Evolutionary conservation across 768 basidiomycete genomes (phyloP).

Genomic region (Phanerochaete sordida): DNA sequence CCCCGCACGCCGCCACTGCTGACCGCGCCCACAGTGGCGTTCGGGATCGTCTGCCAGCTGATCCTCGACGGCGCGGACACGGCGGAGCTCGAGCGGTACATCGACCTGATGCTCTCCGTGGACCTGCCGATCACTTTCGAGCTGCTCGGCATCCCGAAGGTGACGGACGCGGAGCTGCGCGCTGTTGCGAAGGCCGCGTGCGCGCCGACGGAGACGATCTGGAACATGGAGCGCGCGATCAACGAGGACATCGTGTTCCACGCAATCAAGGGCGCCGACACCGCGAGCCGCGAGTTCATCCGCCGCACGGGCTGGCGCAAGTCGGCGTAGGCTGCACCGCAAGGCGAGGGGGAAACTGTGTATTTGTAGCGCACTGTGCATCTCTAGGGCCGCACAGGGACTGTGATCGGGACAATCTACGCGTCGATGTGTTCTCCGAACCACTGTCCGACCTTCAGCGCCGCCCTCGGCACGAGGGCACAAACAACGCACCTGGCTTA

Average conservation of each 20-base stretch:
- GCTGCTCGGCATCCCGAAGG: slow-evolving; percentile 23
- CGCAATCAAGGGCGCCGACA: slow-evolving; percentile 26
- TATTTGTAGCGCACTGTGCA: background rate
- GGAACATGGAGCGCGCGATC: slow-evolving; percentile 27
- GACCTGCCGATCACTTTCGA: slow-evolving; percentile 25
- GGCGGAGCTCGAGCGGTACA: slow-evolving; percentile 24
- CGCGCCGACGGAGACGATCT: slow-evolving; percentile 25
- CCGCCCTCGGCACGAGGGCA: background rate
- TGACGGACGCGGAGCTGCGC: slow-evolving; percentile 23
- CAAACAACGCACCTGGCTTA: slow-evolving; percentile 19
- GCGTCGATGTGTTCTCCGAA: slow-evolving; percentile 8
- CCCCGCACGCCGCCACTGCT: background rate
- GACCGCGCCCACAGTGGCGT: slow-evolving; percentile 17
- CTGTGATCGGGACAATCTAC: background rate
- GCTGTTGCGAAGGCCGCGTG: slow-evolving; percentile 22
- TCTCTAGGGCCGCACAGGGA: background rate
- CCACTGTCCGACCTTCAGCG: background rate
- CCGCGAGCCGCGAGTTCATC: slow-evolving; percentile 20
- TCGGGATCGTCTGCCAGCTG: slow-evolving; percentile 26
- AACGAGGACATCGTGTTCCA: slow-evolving; percentile 23
- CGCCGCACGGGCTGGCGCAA: slow-evolving; percentile 16
- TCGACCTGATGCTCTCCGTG: slow-evolving; percentile 26
- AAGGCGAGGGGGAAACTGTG: too few species aligned
- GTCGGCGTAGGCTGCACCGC: background rate
- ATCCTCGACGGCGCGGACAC: slow-evolving; percentile 22